phyloP scores from a whole-genome alignment of 352 stramenopile species.

The Globisporangium cystogenes region DNA sequence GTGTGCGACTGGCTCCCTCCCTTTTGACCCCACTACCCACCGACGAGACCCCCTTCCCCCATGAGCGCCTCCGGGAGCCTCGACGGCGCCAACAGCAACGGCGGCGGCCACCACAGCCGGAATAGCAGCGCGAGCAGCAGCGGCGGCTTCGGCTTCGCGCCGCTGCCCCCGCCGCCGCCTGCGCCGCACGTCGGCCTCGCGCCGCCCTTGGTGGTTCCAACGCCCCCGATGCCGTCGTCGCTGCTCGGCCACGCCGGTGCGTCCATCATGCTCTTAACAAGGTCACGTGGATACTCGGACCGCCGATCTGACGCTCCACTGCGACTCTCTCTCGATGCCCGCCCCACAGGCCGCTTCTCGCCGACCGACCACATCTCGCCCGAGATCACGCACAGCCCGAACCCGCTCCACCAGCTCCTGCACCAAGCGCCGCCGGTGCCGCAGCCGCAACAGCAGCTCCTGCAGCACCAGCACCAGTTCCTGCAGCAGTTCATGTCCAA shows the following conservation, averaged over 20 bases:
- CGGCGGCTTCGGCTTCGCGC: slow-evolving; percentile 10
- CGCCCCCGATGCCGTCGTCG: slow-evolving; percentile 7
- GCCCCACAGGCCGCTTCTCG: slow-evolving; percentile 35
- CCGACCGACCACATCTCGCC: slow-evolving; percentile 48
- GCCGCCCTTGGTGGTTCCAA: slow-evolving; percentile 12
- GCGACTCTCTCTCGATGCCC: not conserved
- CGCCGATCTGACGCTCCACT: no score
- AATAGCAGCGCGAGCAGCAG: slow-evolving; percentile 39
- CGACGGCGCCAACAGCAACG: slow-evolving; percentile 14
- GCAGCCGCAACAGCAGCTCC: slow-evolving; percentile 16
- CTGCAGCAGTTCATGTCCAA: slow-evolving; percentile 53
- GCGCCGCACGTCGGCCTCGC: slow-evolving; percentile 11
- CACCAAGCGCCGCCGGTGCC: slow-evolving; percentile 45
- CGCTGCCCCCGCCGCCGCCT: slow-evolving; percentile 15
- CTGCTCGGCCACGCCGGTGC: slow-evolving; percentile 12
- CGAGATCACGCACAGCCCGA: slow-evolving; percentile 60
- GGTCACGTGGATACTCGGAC: not conserved
- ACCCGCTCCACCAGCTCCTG: slow-evolving; percentile 61
- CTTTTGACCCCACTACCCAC: not conserved
- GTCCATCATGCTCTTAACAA: no score
- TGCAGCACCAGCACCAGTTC: slow-evolving; percentile 36
- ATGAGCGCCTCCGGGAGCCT: slow-evolving; percentile 7
- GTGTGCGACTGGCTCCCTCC: not conserved
- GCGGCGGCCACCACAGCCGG: slow-evolving; percentile 24
- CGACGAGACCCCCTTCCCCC: no score